Evolutionary conservation across 257 asterid genomes (phyloP).

Genomic region (Solanum chmielewskii): DNA sequence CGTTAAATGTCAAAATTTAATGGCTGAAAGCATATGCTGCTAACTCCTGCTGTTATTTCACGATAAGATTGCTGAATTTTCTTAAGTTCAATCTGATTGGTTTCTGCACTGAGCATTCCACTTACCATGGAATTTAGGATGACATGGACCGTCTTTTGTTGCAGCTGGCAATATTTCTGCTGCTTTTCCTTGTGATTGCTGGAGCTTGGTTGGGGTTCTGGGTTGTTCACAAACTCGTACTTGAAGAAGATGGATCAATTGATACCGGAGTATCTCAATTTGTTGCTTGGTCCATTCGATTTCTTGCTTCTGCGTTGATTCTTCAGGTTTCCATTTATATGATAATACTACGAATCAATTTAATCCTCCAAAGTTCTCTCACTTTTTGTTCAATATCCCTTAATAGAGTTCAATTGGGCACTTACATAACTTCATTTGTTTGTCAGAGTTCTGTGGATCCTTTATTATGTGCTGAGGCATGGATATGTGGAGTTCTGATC

Average conservation of each 20-base stretch:
- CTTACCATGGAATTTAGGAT: not conserved
- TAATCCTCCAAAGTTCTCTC: not conserved
- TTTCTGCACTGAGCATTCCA: slow-evolving; percentile 3
- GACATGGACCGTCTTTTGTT: slow-evolving; percentile 9
- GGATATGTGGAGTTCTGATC: slow-evolving; percentile 42
- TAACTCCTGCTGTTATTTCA: not conserved
- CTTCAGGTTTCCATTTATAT: slow-evolving; percentile 53
- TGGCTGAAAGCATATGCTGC: not conserved
- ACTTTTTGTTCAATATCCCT: not conserved
- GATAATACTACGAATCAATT: not conserved
- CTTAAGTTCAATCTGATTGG: not conserved
- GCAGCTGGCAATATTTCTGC: slow-evolving; percentile 60
- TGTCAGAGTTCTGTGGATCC: slow-evolving; percentile 73
- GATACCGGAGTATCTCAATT: slow-evolving; percentile 60
- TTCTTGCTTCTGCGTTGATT: slow-evolving; percentile 62
- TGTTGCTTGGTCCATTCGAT: slow-evolving; percentile 65
- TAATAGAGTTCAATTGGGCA: not conserved
- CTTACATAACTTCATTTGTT: slow-evolving; percentile 2
- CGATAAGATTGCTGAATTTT: not conserved
- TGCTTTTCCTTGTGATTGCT: slow-evolving; percentile 48
- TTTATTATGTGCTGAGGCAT: slow-evolving; percentile 60
- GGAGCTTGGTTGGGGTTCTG: slow-evolving; percentile 97
- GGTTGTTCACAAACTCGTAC: slow-evolving; percentile 84
- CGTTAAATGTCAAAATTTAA: not conserved
- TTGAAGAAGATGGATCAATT: slow-evolving; percentile 66